These are phyloP conservation scores for Yamadazyma spencermartinsiae DNA, from an alignment of 1,139 yeast species.

Conservation along the genomic window DNA sequence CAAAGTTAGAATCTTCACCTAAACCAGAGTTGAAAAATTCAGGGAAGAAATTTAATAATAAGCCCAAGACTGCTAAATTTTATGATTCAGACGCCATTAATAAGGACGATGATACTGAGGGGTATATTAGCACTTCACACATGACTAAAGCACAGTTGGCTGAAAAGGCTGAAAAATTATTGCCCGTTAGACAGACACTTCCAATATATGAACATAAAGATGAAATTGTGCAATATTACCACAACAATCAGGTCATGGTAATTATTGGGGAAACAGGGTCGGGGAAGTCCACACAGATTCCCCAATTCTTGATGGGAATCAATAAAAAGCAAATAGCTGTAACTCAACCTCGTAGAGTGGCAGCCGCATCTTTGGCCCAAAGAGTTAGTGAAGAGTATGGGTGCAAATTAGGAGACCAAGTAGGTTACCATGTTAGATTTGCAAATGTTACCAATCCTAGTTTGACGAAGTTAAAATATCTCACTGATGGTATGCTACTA, in stretches of 20 bases:
- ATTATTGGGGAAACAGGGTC: constrained; percentile 97
- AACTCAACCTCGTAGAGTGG: constrained; percentile 97
- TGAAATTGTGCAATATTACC: constrained; percentile 57
- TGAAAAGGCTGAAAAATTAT: constrained; percentile 47
- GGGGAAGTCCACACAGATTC: constrained; percentile 97
- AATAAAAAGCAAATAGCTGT: constrained; percentile 70
- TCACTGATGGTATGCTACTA: constrained; percentile 96
- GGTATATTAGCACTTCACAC: constrained; percentile 12
- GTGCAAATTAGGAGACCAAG: constrained; percentile 69
- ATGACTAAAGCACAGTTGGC: constrained; percentile 24
- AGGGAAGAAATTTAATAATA: too few species aligned
- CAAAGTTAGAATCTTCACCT: too few species aligned
- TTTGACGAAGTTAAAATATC: constrained; percentile 70
- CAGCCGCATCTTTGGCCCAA: constrained; percentile 90
- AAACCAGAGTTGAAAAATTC: too few species aligned
- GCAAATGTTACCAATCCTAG: constrained; percentile 36
- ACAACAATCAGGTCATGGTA: constrained; percentile 65
- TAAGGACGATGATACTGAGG: constrained; percentile 24
- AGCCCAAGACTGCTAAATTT: too few species aligned
- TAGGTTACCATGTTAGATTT: constrained; percentile 95
- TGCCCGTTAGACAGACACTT: constrained; percentile 54
- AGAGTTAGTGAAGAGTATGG: constrained; percentile 93
- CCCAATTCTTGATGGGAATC: constrained; percentile 72
- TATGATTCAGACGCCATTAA: constrained; percentile 3
- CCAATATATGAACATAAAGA: constrained; percentile 79